Conservation (phyloP, 1,139 yeast genomes). For the Meyerozyma sp. region DNA sequence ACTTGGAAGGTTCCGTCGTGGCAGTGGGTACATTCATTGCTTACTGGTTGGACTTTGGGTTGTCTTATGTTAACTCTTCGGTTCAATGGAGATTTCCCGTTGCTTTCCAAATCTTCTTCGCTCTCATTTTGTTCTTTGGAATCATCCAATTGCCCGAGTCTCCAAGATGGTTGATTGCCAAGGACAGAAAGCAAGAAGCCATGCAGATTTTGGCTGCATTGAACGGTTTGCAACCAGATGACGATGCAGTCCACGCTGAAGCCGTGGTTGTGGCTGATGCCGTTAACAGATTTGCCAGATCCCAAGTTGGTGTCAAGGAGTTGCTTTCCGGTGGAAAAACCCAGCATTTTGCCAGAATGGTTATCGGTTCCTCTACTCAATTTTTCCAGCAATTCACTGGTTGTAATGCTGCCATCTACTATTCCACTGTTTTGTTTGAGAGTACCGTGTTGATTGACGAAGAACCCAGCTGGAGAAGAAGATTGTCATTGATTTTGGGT, state of each 20-base stretch:
- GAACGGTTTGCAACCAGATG: constrained; percentile 28
- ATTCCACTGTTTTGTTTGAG: constrained; percentile 59
- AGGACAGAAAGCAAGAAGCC: constrained; percentile 49
- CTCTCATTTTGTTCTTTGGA: constrained; percentile 24
- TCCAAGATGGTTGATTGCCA: constrained; percentile 50
- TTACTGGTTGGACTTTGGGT: constrained; percentile 60
- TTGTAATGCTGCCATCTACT: constrained; percentile 66
- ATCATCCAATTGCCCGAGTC: constrained; percentile 13
- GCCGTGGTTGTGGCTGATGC: constrained; percentile 37
- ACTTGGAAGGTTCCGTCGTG: constrained; percentile 61
- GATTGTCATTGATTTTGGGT: constrained; percentile 53
- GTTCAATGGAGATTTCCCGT: constrained; percentile 44
- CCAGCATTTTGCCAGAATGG: constrained; percentile 51
- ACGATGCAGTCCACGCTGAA: constrained; percentile 43
- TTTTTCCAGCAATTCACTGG: constrained; percentile 60
- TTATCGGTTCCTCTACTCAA: constrained; percentile 61
- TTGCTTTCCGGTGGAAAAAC: constrained; percentile 54
- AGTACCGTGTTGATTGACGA: constrained; percentile 28
- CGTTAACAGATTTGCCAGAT: constrained; percentile 32
- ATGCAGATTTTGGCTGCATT: constrained; percentile 35
- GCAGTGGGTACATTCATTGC: constrained; percentile 60
- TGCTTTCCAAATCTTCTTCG: constrained; percentile 67
- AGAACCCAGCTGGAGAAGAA: constrained; percentile 34
- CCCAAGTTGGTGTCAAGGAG: constrained; percentile 42
- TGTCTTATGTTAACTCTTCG: constrained; percentile 36